Evolutionary conservation across 1,284 basidiomycete species (phyloP), one percentile per base, ranked within the genome.

Genomic region (Ceratobasidium sp.): DNA sequence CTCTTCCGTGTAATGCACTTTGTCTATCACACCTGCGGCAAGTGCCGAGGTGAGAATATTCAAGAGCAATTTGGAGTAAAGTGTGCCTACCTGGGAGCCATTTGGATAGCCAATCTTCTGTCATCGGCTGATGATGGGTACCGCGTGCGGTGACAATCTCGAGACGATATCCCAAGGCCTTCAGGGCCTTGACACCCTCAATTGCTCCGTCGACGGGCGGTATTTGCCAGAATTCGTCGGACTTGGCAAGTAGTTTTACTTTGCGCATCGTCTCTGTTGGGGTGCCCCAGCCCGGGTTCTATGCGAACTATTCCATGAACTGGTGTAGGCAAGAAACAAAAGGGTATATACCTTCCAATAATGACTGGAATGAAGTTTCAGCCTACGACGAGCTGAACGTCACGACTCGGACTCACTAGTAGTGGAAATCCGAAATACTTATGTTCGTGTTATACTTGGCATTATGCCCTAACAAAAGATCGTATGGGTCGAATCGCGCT

Each of bases 141-240:
- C 87, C 86, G 78, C 94, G 86, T 44, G 94, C 93, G 3, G 94
- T 95, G 68, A 95, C 89, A 77, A 95, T 89, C 77, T 94, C 84
- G 65, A 92, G 85, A 70, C 87, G 86, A 83, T 89, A 93, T 0
- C 92, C 93, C 84, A 91, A 83, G 70, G 87, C 84, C 73, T 87
- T 88, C 32, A 95, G 85, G 54, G 85, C 82, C 78, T 87, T 83
- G 44, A 90, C 81, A 15, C 88, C 90, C 79, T 92, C 89, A 56
- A 85, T 83, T n/a, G 92, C 92, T 1, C 92, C 92, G 0, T 87
- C 85, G 17, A 95, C 86, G 6, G 90, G 91, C 0, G 80, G 82
- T 32, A 89, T 86, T 17, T 86, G 84, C 80, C 86, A 86, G 70
- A 92, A 87, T 64, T 86, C 84, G 77, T 87, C 85, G 1, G 87